Evolutionary conservation across 1,284 basidiomycete genomes (phyloP).

Genomic region (Ganoderma lingzhi): DNA sequence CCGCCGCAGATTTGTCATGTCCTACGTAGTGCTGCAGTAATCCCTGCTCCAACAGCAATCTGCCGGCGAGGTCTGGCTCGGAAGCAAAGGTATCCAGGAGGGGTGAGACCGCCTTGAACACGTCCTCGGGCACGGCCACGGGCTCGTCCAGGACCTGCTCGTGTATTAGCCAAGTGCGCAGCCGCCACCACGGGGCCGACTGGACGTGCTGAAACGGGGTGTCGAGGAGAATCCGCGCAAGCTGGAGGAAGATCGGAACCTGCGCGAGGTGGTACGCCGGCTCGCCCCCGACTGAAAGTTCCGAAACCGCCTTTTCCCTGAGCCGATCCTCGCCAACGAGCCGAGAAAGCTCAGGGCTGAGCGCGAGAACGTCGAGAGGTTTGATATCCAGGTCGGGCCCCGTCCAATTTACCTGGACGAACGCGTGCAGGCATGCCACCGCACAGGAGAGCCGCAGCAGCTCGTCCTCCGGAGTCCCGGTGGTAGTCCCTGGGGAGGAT

Average conservation of each 20-base stretch:
- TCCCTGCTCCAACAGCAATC: constrained; percentile 83
- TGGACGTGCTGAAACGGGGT: constrained; percentile 55
- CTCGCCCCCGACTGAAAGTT: constrained; percentile 89
- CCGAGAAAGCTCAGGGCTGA: constrained; percentile 41
- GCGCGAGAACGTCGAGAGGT: constrained; percentile 59
- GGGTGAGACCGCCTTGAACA: constrained; percentile 58
- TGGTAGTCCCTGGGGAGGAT: constrained; percentile 24
- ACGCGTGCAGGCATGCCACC: constrained; percentile 87
- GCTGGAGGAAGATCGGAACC: constrained; percentile 75
- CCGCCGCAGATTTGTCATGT: constrained; percentile 83
- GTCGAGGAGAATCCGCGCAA: constrained; percentile 79
- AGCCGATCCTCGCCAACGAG: constrained; percentile 59
- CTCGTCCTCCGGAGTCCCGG: constrained; percentile 48
- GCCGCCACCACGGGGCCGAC: constrained; percentile 79
- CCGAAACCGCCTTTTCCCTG: constrained; percentile 74
- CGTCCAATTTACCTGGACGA: constrained; percentile 97
- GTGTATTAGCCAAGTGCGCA: constrained; percentile 81
- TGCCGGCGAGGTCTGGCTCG: constrained; percentile 74
- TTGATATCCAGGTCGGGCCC: constrained; percentile 85
- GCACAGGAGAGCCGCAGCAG: constrained; percentile 72
- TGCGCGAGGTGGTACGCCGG: constrained; percentile 94
- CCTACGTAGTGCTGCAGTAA: constrained; percentile 79
- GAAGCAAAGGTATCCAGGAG: constrained; percentile 49
- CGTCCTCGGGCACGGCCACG: constrained; percentile 62
- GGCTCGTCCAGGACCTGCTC: constrained; percentile 90